phyloP scores from a whole-genome alignment of 441 rosid genomes.

The Geranium incanum region DNA sequence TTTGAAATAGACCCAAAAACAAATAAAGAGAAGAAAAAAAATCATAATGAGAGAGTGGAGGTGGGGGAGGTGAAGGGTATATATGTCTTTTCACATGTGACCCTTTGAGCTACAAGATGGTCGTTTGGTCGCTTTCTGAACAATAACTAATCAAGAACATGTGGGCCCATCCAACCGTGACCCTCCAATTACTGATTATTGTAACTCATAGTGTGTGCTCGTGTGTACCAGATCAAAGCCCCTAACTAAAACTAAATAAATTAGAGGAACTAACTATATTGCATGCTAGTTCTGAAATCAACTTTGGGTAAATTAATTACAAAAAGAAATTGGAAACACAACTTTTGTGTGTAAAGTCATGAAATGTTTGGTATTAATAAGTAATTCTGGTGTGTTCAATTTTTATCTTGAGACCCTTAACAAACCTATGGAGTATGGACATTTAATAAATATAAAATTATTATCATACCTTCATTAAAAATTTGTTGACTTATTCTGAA shows the following conservation, averaged over 20 bases:
- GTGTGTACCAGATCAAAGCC: neutral
- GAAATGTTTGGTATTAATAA: too few relatives aligned
- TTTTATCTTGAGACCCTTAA: too few relatives aligned
- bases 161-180: slow-evolving; percentile 1
- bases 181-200: neutral
- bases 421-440: too few relatives aligned
- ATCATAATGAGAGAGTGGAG: neutral
- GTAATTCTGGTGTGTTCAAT: too few relatives aligned
- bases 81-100: neutral
- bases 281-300: too few relatives aligned
- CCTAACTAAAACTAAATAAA: neutral
- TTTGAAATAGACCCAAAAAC: neutral
- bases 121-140: neutral
- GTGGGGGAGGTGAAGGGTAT: slow-evolving; percentile 3
- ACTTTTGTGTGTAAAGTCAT: too few relatives aligned
- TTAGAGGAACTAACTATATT: too few relatives aligned
- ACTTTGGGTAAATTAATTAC: too few relatives aligned
- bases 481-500: too few relatives aligned
- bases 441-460: too few relatives aligned
- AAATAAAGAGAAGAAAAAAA: neutral
- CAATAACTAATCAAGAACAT: neutral
- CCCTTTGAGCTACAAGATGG: slow-evolving; percentile 7
- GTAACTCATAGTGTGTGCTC: neutral
- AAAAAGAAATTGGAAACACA: too few relatives aligned
- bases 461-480: too few relatives aligned